phyloP scores from a whole-genome alignment of 1,139 yeast genomes.

The Trichomonascaceae sp. region DNA sequence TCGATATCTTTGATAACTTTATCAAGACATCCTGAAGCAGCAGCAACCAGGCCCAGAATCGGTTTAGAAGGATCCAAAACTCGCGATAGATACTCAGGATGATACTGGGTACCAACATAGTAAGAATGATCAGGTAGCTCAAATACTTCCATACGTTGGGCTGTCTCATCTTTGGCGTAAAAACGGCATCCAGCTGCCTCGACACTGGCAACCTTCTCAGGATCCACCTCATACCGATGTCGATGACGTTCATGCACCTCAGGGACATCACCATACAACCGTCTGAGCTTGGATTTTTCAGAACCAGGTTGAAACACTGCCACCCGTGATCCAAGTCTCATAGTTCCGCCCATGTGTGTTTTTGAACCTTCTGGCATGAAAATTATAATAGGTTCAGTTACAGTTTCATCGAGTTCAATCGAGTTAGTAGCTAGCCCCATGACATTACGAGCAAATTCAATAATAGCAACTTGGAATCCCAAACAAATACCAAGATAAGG shows the following conservation, averaged over 20 bases:
- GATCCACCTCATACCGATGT: conserved; percentile 97
- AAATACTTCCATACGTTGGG: conserved; percentile 87
- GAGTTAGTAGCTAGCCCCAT: conserved; percentile 72
- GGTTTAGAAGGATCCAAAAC: conserved; percentile 97
- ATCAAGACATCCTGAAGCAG: conserved; percentile 75
- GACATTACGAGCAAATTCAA: conserved; percentile 83
- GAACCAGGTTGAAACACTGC: conserved; percentile 70
- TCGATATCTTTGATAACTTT: conserved; percentile 34
- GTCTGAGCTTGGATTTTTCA: conserved; percentile 67
- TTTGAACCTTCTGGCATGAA: conserved; percentile 99
- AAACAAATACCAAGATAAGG: conserved; percentile 97
- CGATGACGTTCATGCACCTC: conserved; percentile 91
- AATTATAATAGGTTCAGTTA: conserved; percentile 74
- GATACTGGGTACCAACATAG: conserved; percentile 94
- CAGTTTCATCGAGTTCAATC: conserved; percentile 69
- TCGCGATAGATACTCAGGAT: conserved; percentile 94
- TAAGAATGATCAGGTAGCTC: conserved; percentile 80
- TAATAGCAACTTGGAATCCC: conserved; percentile 95
- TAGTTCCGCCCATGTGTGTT: conserved; percentile 94
- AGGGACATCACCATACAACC: conserved; percentile 68
- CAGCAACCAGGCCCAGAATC: conserved; percentile 92
- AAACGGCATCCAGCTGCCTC: conserved; percentile 77
- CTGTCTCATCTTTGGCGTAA: conserved; percentile 89
- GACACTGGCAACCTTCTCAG: conserved; percentile 60
- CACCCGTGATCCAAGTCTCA: conserved; percentile 94